A percentile compares a stretch with the other conserved stretches of the same genome.
These are phyloP conservation scores for Ambrosia hybrid DNA, from an alignment of 140 eudicot species.

Conservation along the genomic window DNA sequence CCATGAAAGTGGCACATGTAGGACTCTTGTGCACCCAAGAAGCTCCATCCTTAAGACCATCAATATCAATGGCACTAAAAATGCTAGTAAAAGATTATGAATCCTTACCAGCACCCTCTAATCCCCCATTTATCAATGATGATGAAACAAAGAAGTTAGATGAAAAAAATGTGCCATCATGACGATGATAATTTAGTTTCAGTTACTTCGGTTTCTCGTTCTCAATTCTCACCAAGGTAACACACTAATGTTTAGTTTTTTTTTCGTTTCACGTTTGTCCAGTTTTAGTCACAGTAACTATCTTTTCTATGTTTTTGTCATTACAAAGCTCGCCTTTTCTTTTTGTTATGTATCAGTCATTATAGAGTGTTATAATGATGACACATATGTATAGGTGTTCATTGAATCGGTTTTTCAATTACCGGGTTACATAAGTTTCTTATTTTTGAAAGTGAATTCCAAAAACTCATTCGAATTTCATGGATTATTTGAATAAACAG, in stretches of 20 bases:
- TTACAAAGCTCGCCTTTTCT: too few relatives aligned
- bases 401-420: too few relatives aligned
- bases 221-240: constrained; percentile 53
- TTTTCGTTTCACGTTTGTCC: too few relatives aligned
- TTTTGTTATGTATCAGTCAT: too few relatives aligned
- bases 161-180: constrained; percentile 25
- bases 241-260: background rate
- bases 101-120: constrained; percentile 61
- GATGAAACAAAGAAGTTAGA: constrained; percentile 43
- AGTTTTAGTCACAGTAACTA: too few relatives aligned
- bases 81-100: constrained; percentile 64
- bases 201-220: constrained; percentile 53
- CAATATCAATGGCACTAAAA: constrained; percentile 59
- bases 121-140: constrained; percentile 68
- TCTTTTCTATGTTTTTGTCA: too few relatives aligned
- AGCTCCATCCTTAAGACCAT: constrained; percentile 63
- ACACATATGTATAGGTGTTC: too few relatives aligned
- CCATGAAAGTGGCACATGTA: constrained; percentile 59
- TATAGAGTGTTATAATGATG: too few relatives aligned
- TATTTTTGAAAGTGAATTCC: too few relatives aligned
- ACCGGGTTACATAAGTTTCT: too few relatives aligned
- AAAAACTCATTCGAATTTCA: too few relatives aligned
- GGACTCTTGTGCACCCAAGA: constrained; percentile 88
- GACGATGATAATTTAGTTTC: constrained; percentile 40
- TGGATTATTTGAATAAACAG: too few relatives aligned